These are phyloP conservation scores for Arabidopsis hybrid DNA, from an alignment of 441 rosid genomes.

Conservation along the genomic window DNA sequence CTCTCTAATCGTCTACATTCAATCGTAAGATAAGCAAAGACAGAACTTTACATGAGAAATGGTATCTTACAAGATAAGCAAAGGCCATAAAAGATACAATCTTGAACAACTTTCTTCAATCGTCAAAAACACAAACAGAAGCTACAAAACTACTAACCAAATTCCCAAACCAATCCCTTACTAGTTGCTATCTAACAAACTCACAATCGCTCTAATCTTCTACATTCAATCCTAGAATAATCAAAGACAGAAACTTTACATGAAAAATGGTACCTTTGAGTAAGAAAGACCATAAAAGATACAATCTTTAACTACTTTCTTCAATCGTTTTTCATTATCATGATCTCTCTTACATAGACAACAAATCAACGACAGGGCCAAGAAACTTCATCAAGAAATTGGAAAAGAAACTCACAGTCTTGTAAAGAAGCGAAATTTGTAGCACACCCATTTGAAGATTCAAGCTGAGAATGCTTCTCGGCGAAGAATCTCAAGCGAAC, in stretches of 20 bases:
- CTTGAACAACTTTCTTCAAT: neutral
- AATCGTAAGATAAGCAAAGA: neutral
- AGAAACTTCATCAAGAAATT: slow-evolving; percentile 1
- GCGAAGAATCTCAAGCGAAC: slow-evolving; percentile 52
- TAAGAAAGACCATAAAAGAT: neutral
- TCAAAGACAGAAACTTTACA: neutral
- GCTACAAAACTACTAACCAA: neutral
- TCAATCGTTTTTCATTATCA: neutral
- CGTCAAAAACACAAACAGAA: no score
- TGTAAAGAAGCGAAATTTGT: slow-evolving; percentile 54
- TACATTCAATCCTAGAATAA: neutral
- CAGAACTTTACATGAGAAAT: neutral
- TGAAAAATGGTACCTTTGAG: slow-evolving; percentile 1
- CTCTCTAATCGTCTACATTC: neutral
- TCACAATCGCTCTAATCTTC: neutral
- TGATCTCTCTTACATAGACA: neutral
- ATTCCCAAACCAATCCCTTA: neutral
- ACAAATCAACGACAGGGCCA: neutral
- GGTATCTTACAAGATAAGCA: neutral
- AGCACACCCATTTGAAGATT: slow-evolving; percentile 70
- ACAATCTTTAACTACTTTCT: slow-evolving; percentile 2
- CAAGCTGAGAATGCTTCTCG: slow-evolving; percentile 54
- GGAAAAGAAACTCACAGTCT: slow-evolving; percentile 57
- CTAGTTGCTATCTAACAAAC: neutral
- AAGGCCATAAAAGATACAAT: neutral